phyloP scores from a whole-genome alignment of 768 basidiomycete genomes.

The Amanita jacksonii region DNA sequence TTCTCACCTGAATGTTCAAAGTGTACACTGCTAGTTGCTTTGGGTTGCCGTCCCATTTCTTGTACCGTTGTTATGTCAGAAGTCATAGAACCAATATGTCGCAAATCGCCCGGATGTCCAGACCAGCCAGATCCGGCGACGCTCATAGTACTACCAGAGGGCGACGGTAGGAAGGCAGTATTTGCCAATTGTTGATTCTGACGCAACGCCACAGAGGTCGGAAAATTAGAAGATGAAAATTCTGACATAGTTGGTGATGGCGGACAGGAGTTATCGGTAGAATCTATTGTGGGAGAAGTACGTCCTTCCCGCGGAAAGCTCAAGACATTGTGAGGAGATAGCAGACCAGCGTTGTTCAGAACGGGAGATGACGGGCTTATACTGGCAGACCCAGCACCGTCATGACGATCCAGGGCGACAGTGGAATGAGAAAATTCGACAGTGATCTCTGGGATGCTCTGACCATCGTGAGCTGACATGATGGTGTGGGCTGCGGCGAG shows the following conservation, averaged over 20 bases:
- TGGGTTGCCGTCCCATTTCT: conserved; percentile 9
- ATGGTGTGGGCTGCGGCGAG: neutral
- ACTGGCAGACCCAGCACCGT: neutral
- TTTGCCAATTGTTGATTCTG: conserved; percentile 58
- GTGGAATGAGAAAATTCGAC: conserved; percentile 6
- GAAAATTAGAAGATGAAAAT: conserved; percentile 52
- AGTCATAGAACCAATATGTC: neutral
- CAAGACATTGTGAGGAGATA: conserved; percentile 14
- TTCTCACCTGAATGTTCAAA: conserved; percentile 14
- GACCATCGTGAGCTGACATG: conserved; percentile 4
- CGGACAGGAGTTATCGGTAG: conserved; percentile 40
- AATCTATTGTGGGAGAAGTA: conserved; percentile 19
- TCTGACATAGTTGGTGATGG: conserved; percentile 74
- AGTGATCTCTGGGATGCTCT: conserved; percentile 8
- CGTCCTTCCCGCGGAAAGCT: conserved; percentile 12
- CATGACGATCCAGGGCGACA: neutral
- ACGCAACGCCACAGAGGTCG: conserved; percentile 45
- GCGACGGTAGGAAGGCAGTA: conserved; percentile 27
- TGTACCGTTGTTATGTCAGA: conserved; percentile 4
- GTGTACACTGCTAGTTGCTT: conserved; percentile 14
- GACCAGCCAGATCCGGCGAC: conserved; percentile 28
- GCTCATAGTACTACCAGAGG: conserved; percentile 21
- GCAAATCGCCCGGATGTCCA: conserved; percentile 14
- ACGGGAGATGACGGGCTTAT: conserved; percentile 2
- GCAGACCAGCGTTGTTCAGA: conserved; percentile 12